Evolutionary conservation across 306 rosid genomes (phyloP).

Genomic region (Prunus padus): DNA sequence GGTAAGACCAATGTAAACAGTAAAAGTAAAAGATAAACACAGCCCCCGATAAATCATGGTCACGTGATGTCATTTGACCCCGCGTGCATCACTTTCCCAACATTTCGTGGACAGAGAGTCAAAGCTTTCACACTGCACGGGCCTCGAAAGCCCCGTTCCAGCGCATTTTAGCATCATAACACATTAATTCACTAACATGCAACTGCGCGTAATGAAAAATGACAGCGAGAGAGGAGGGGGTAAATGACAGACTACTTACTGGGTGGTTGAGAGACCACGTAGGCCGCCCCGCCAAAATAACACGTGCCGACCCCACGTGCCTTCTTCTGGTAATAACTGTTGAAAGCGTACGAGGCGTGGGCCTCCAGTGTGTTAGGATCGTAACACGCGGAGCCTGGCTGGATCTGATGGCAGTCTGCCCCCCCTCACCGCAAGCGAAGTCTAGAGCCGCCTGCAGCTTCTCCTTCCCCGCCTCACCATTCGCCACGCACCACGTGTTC

Average conservation of each 20-base stretch:
- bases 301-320: conserved; percentile 82
- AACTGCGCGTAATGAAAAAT: background rate
- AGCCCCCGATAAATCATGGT: conserved; percentile 22
- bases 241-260: conserved; percentile 51
- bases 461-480: conserved; percentile 49
- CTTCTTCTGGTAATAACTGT: conserved; percentile 79
- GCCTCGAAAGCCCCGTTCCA: background rate
- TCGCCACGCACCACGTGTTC: conserved; percentile 96
- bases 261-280: conserved; percentile 89
- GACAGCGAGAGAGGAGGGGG: background rate
- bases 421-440: conserved; percentile 97
- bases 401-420: conserved; percentile 85
- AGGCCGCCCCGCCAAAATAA: conserved; percentile 86
- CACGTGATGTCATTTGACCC: conserved; percentile 33
- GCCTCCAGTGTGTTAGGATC: conserved; percentile 68
- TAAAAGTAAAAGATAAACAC: background rate
- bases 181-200: conserved; percentile 13
- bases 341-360: conserved; percentile 89
- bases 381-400: conserved; percentile 67
- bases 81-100: conserved; percentile 3
- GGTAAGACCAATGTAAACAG: background rate
- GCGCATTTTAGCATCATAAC: conserved; percentile 23
- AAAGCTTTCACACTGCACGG: background rate
- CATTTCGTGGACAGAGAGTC: conserved; percentile 13
- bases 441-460: conserved; percentile 76